phyloP scores from a whole-genome alignment of 2,329 filamentous ascomycete genomes.

The Cryphonectria naterciae region DNA sequence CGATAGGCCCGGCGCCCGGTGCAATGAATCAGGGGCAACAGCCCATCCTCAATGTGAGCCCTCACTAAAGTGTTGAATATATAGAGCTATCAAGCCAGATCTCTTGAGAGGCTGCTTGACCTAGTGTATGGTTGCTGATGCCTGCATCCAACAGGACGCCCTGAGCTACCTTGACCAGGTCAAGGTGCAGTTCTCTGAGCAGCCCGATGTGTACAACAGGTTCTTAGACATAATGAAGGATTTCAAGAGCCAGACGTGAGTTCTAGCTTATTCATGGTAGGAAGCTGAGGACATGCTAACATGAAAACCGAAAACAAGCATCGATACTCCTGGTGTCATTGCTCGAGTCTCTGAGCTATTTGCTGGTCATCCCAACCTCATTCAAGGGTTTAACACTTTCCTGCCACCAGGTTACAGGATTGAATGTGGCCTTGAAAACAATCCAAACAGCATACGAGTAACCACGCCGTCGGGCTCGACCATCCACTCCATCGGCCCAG shows the following conservation, averaged over 20 bases:
- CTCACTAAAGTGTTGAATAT: conserved; percentile 16
- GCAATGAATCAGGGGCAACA: conserved; percentile 78
- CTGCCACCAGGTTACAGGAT: conserved; percentile 94
- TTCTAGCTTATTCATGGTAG: conserved; percentile 37
- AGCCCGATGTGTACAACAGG: conserved; percentile 95
- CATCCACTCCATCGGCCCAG: conserved; percentile 76
- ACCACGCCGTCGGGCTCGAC: conserved; percentile 98
- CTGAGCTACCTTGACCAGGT: conserved; percentile 97
- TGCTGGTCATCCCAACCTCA: conserved; percentile 90
- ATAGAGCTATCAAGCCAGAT: conserved; percentile 18
- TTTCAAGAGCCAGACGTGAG: conserved; percentile 95
- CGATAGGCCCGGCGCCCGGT: conserved; percentile 49
- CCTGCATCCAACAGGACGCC: conserved; percentile 57
- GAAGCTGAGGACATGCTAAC: conserved; percentile 22
- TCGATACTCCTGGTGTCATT: conserved; percentile 97
- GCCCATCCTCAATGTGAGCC: conserved; percentile 75
- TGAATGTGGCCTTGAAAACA: conserved; percentile 90
- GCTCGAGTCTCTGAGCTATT: conserved; percentile 95
- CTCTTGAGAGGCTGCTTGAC: not conserved
- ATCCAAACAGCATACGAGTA: conserved; percentile 93
- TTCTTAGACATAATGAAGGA: conserved; percentile 99
- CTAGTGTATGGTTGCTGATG: conserved; percentile 33
- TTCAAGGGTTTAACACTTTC: conserved; percentile 98
- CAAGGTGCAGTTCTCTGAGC: conserved; percentile 95
- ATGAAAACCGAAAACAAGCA: conserved; percentile 52